Conservation (phyloP, 192 early-diverging fungal genomes). For the Coemansia sp. region DNA sequence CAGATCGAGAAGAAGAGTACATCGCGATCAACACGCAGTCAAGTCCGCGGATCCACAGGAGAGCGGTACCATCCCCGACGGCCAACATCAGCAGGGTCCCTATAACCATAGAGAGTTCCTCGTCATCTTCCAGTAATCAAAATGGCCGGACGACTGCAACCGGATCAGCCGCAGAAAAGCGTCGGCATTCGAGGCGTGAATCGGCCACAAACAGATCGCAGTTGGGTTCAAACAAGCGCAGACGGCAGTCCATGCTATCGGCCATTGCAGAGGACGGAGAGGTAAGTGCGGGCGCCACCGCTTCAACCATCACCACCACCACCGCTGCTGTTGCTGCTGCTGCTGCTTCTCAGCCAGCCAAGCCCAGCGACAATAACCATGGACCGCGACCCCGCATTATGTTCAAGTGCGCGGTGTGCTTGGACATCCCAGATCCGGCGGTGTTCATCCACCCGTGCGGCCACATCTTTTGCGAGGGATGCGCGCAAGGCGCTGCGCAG, state of each 20-base stretch:
- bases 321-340: neutral
- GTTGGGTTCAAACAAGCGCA: neutral
- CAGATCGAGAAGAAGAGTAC: constrained; percentile 4
- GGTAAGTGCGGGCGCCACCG: neutral
- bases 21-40: constrained; percentile 25
- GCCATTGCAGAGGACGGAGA: neutral
- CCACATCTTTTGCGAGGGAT: constrained; percentile 51
- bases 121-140: neutral
- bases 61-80: neutral
- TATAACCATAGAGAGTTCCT: neutral
- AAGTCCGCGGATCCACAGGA: constrained; percentile 10
- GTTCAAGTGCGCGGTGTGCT: constrained; percentile 51
- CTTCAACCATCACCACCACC: neutral
- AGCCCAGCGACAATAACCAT: neutral
- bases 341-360: neutral
- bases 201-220: constrained; percentile 6
- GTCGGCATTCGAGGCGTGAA: constrained; percentile 1
- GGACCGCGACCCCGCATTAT: constrained; percentile 21
- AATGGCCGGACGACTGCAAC: neutral
- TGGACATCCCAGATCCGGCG: constrained; percentile 47
- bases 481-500: constrained; percentile 40
- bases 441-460: constrained; percentile 51
- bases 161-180: neutral
- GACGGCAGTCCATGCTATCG: neutral
- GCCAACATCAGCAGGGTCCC: constrained; percentile 1